Base-by-base conservation (phyloP, 495 filamentous ascomycete genomes). In the Physcia stellaris region DNA sequence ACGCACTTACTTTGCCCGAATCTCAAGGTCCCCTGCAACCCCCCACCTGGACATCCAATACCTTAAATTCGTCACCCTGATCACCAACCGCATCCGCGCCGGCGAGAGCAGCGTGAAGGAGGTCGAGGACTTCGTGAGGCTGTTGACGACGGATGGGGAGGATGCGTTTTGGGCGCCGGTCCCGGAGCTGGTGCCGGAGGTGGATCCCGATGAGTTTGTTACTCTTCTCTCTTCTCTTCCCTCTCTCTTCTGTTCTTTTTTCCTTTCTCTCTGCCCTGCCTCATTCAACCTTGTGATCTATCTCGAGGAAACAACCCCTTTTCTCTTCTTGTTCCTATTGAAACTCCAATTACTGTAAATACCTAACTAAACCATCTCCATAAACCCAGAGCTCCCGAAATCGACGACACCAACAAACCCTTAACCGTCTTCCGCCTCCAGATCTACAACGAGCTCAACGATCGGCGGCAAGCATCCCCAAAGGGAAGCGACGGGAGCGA, bases 21-120 rank as follows among this genome's bases (percentile, higher is more conserved):
- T 3, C 15, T 23, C 27, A 24, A 32, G 38, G 38, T 24, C 35
- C n/a, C 19, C 28, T 15, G 7, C 16, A 10, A 37, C 10, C 21
- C 20, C 11, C n/a, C n/a, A 37, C 13, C 20, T 13, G 9, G n/a
- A 13, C 4, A n/a, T 27, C 12, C 35, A 37, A 18, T 37, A 37
- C n/a, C 35, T 13, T 7, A 37, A 37, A n/a, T 37, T 37, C 20
- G 21, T 13, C 6, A 21, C 16, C 7, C 22, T 37, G 1, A 37
- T 37, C 22, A 13, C 28, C 21, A 10, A 32, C 11, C 38, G 38
- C 17, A 32, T 41, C 17, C 28, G 28, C 4, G 13, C 2, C 12
- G 38, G 38, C 30, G 27, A 58, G 48, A 10, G 60, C 57, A 15
- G 51, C 40, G 18, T 55, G 48, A 7, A 59, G 52, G 23, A 62